Base-by-base conservation (phyloP, 805 yeast species). In the Candida ascalaphidarum region DNA sequence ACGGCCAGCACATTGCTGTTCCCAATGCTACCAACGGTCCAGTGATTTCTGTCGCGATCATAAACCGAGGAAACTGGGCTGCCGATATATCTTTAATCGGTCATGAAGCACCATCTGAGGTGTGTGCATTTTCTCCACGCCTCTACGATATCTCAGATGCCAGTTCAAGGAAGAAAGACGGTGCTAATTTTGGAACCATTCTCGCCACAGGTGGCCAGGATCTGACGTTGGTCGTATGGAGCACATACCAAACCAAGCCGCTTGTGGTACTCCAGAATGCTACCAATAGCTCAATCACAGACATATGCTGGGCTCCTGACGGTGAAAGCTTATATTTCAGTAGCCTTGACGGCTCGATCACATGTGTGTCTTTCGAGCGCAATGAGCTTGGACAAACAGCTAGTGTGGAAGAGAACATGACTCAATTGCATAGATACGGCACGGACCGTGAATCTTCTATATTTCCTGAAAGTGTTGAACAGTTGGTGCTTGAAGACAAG, bases 151-250 rank as follows among this genome's bases (percentile, higher is more conserved):
- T 44, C n/a, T 23, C n/a, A 30, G 24, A n/a, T 26, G 30, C n/a
- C 26, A 14, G n/a, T 24, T 6, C 27, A 32, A 23, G 11, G 5
- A 31, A 20, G 26, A 37, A 29, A 33, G 44, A 50, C 31, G 56
- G 65, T 9, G 51, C 34, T 20, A 50, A 51, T 36, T 58, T 68
- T 29, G 65, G 81, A 6, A 79, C 95, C 0, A 71, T 89, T 1
- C 63, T 89, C n/a, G 96, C 96, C 2, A 81, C 96, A 17, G 96
- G 89, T 10, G 97, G 97, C 8, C 97, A 89, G 54, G 98, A 89
- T 53, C 77, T 83, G 44, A 71, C 86, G 1, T 54, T 92, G 21
- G 94, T 86, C 0, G 62, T 89, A 5, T 89, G 98, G 98, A 77
- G 77, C 44, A 89, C 95, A 0, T 55, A 71, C 2, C 67, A 66